Evolutionary conservation across 306 rosid genomes (phyloP).

Genomic region (Dalbergia oliveri): DNA sequence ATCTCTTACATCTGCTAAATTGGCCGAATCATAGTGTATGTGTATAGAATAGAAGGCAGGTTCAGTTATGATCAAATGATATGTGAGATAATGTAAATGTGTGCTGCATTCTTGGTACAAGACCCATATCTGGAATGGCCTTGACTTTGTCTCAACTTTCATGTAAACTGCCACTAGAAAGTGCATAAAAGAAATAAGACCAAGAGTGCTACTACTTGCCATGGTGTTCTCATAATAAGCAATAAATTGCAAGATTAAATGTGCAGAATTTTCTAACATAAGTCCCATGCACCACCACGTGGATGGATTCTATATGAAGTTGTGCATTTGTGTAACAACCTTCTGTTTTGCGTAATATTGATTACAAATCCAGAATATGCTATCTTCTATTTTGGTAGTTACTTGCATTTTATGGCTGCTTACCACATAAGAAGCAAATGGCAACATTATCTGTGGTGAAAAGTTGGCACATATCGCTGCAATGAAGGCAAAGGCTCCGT

Average conservation of each 20-base stretch:
- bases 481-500: constrained; percentile 36
- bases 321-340: constrained; percentile 1
- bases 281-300: not conserved
- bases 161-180: not conserved
- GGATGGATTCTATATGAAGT: not conserved
- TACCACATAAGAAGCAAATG: constrained; percentile 90
- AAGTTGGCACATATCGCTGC: constrained; percentile 83
- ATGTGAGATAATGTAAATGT: not conserved
- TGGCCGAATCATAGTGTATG: not conserved
- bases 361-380: constrained; percentile 33
- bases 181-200: not conserved
- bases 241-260: not conserved
- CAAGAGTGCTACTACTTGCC: not conserved
- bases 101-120: too few species aligned
- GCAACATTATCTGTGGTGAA: constrained; percentile 82
- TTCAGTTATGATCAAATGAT: not conserved
- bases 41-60: not conserved
- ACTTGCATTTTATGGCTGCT: constrained; percentile 46
- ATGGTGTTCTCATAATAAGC: too few species aligned
- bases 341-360: not conserved
- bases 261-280: not conserved
- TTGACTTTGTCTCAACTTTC: not conserved
- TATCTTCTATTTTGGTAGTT: not conserved
- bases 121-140: not conserved
- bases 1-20: too few species aligned